These are phyloP conservation scores for Sporothrix globosa DNA, from an alignment of 2,329 filamentous ascomycete species.

Conservation along the genomic window DNA sequence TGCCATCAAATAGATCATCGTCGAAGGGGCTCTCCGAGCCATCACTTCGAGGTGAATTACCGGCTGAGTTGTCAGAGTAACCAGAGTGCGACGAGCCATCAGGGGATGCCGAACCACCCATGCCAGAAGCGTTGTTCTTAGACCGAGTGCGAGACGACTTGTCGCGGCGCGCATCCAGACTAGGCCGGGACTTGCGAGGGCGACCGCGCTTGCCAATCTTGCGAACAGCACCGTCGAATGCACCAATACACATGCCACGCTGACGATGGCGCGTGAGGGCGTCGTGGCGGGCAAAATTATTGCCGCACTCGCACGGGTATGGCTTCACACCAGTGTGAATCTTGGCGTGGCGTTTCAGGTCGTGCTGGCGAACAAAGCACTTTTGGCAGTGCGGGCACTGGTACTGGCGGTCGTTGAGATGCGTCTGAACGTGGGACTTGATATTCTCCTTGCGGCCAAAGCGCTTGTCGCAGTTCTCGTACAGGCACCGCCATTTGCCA, in stretches of 20 bases:
- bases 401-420: slow-evolving; percentile 94
- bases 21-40: slow-evolving; percentile 49
- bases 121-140: slow-evolving; percentile 56
- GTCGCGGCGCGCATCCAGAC: slow-evolving; percentile 58
- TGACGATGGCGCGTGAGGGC: slow-evolving; percentile 92
- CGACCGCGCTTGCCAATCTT: slow-evolving; percentile 66
- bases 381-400: slow-evolving; percentile 92
- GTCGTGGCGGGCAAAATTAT: slow-evolving; percentile 92
- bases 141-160: slow-evolving; percentile 60
- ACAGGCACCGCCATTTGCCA: slow-evolving; percentile 79
- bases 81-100: slow-evolving; percentile 57
- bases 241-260: slow-evolving; percentile 93
- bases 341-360: slow-evolving; percentile 95
- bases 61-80: slow-evolving; percentile 60
- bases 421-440: slow-evolving; percentile 96
- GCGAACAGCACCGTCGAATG: slow-evolving; percentile 75
- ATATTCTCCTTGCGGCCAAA: slow-evolving; percentile 99
- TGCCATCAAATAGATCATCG: slow-evolving; percentile 43
- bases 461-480: slow-evolving; percentile 74
- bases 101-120: slow-evolving; percentile 50
- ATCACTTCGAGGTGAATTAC: slow-evolving; percentile 56
- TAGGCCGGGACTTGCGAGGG: slow-evolving; percentile 64
- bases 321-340: slow-evolving; percentile 97
- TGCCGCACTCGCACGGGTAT: slow-evolving; percentile 91
- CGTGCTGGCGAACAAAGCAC: slow-evolving; percentile 95